These are phyloP conservation scores for Calonectria leucothoes DNA, from an alignment of 2,329 filamentous ascomycete genomes.

Conservation along the genomic window DNA sequence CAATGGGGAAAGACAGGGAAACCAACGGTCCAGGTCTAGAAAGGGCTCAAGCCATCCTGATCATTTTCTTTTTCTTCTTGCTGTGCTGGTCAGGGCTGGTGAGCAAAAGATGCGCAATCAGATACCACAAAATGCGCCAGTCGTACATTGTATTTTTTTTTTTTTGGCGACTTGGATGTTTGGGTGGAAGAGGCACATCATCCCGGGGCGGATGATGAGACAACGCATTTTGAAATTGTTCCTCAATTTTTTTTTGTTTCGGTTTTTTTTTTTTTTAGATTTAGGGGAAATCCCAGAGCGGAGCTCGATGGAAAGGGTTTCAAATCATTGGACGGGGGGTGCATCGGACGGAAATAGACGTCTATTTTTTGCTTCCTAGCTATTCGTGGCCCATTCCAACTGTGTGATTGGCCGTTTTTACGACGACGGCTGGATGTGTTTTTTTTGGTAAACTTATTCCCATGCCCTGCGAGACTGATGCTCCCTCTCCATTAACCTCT, in stretches of 20 bases:
- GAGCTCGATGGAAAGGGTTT: neutral
- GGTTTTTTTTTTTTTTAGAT: slow-evolving; percentile 17
- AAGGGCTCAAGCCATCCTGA: neutral
- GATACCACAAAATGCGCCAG: slow-evolving; percentile 17
- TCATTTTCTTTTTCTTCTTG: neutral
- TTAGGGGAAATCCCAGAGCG: neutral
- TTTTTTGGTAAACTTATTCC: neutral
- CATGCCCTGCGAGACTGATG: neutral
- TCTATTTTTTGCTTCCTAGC: slow-evolving; percentile 21
- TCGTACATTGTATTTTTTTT: neutral
- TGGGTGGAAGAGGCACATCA: neutral
- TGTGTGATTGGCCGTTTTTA: neutral
- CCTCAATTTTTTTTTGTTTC: slow-evolving; percentile 7
- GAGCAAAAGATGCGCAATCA: slow-evolving; percentile 12
- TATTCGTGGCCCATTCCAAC: slow-evolving; percentile 15
- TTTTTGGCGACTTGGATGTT: neutral
- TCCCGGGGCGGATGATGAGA: neutral
- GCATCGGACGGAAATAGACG: slow-evolving; percentile 30
- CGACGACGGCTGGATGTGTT: neutral
- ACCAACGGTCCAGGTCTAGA: slow-evolving; percentile 21
- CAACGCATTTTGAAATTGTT: slow-evolving; percentile 12
- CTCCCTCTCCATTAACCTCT: slow-evolving; percentile 21
- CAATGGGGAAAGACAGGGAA: slow-evolving; percentile 31
- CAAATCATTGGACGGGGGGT: neutral
- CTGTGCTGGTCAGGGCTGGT: slow-evolving; percentile 16